Percentiles rank a stretch among this genome's conserved stretches.
These are phyloP conservation scores for Trametes coccinea DNA, from an alignment of 768 basidiomycete species.

Conservation along the genomic window DNA sequence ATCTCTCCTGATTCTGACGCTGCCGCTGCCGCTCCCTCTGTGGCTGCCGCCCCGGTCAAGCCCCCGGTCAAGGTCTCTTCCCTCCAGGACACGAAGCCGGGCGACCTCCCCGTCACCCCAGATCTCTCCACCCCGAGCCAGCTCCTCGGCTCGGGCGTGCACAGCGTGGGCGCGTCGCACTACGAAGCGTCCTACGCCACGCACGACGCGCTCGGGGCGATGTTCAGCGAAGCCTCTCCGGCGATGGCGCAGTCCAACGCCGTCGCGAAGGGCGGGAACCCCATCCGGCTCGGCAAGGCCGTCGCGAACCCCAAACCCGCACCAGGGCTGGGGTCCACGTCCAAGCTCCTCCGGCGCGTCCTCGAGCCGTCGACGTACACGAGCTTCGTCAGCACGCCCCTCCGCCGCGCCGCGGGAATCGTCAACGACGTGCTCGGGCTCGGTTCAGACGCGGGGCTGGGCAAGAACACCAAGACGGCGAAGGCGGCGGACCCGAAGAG, in stretches of 20 bases:
- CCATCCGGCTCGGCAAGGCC: background rate
- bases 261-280: background rate
- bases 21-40: background rate
- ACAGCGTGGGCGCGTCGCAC: conserved; percentile 4
- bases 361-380: conserved; percentile 2
- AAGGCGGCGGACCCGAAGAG: background rate
- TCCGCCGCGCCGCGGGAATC: background rate
- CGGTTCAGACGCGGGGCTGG: background rate
- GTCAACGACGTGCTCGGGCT: background rate
- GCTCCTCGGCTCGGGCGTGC: background rate
- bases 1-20: background rate
- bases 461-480: background rate
- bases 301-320: background rate
- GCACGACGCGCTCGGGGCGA: conserved; percentile 1
- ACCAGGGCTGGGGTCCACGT: no score
- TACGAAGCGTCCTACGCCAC: conserved; percentile 1
- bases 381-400: background rate
- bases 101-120: background rate
- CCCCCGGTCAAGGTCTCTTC: background rate
- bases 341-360: conserved; percentile 9
- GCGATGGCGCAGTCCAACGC: background rate
- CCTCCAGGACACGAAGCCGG: background rate
- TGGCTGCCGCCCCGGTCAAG: background rate
- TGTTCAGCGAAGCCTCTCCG: background rate
- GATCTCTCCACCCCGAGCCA: background rate